Conservation (phyloP, 345 rosid species). For the Passiflora organensis region DNA sequence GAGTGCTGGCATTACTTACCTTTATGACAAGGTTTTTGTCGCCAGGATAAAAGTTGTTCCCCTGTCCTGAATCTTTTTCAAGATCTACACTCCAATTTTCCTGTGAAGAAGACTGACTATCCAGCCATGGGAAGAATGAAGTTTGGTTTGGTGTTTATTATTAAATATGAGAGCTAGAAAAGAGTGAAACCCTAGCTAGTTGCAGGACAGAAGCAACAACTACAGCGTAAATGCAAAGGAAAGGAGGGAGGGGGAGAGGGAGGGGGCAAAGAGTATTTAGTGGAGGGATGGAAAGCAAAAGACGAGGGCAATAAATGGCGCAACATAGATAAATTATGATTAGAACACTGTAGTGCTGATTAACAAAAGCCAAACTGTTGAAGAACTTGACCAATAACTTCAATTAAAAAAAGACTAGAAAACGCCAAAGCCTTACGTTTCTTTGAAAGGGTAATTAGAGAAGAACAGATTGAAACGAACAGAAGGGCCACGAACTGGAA, state of each 20-base stretch:
- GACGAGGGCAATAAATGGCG: conserved; percentile 36
- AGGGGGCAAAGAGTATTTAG: conserved; percentile 38
- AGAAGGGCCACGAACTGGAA: too few relatives aligned
- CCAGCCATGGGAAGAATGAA: conserved; percentile 6
- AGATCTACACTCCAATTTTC: conserved; percentile 14
- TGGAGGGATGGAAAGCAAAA: conserved; percentile 29
- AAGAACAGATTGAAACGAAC: too few relatives aligned
- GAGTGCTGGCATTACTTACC: conserved; percentile 1
- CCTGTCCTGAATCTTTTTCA: conserved; percentile 2
- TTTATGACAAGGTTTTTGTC: conserved; percentile 11
- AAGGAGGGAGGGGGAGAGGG: conserved; percentile 1
- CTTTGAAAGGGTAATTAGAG: too few relatives aligned
- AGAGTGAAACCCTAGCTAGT: conserved; percentile 33
- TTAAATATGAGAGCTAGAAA: conserved; percentile 23
- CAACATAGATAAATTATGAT: conserved; percentile 15
- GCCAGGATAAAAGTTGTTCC: background rate
- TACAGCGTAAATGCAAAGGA: conserved; percentile 22
- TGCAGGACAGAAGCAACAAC: conserved; percentile 24
- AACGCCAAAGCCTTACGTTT: too few relatives aligned
- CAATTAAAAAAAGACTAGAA: background rate
- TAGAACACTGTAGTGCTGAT: conserved; percentile 19
- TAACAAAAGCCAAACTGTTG: conserved; percentile 20
- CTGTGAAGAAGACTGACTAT: background rate
- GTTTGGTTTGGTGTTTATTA: too few relatives aligned
- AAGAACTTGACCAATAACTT: background rate